Evolutionary conservation across 768 basidiomycete species (phyloP).

Genomic region (Psilocybe cyanescens): DNA sequence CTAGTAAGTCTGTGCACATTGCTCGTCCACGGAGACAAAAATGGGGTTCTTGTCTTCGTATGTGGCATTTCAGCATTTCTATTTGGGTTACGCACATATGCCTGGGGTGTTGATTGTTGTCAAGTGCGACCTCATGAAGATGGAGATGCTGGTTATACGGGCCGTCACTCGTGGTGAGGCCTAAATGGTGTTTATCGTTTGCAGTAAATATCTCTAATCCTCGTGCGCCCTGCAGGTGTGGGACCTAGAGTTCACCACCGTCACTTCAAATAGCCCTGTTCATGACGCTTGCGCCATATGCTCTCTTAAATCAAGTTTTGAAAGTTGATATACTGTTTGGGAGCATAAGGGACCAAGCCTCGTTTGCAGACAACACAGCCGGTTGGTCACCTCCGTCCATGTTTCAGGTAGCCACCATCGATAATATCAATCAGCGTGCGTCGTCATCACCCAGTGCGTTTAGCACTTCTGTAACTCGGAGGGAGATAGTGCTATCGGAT

Average conservation of each 20-base stretch:
- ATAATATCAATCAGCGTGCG: conserved; percentile 10
- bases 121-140: neutral
- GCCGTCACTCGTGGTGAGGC: conserved; percentile 11
- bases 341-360: neutral
- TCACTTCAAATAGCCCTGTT: neutral
- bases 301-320: conserved; percentile 3
- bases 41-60: too few relatives aligned
- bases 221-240: too few relatives aligned
- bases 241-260: too few relatives aligned
- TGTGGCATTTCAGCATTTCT: conserved; percentile 1
- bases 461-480: too few relatives aligned
- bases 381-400: too few relatives aligned
- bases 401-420: conserved; percentile 4
- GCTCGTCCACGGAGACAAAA: too few relatives aligned
- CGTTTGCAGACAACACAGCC: neutral
- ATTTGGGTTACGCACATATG: conserved; percentile 14
- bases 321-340: conserved; percentile 11
- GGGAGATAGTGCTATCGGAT: conserved; percentile 1
- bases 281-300: conserved; percentile 5
- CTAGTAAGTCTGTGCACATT: neutral
- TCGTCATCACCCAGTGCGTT: neutral
- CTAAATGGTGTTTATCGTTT: conserved; percentile 8
- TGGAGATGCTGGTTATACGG: conserved; percentile 9
- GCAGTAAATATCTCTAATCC: neutral
- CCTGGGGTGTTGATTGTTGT: conserved; percentile 1